Base-by-base conservation (phyloP, 495 filamentous ascomycete genomes). In the Tuber calosporum region DNA sequence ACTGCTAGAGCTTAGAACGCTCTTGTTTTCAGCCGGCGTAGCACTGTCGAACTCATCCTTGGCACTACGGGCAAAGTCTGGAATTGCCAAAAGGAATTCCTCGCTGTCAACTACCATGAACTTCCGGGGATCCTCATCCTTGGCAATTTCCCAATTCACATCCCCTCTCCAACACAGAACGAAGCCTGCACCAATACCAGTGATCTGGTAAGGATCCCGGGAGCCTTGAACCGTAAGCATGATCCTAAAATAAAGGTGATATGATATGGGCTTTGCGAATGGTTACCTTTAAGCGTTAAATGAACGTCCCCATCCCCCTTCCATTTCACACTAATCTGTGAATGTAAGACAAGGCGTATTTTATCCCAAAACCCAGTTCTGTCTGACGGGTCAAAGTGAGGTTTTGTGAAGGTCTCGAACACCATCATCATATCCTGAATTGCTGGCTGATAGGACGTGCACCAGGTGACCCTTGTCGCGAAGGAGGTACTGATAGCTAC, bases 371-470 rank as follows among this genome's bases (percentile, higher is more conserved):
- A 99, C 11, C 95, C 95, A 68, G 93, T 92, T 66, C 92, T 88
- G 58, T 99, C 95, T 1, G 94, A 97, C 7, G 92, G 91, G 83
- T 98, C 95, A 53, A 97, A 85, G 76, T 96, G 93, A 6, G 93
- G 92, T 78, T 98, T 99, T 15, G 94, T 97, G 83, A 99, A 97
- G 0, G 91, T 91, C 84, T 99, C 95, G 73, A 99, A 92, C 37
- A 96, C 93, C 89, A 98, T 97, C 95, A 99, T 99, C 92, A 97
- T 97, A 79, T 99, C 95, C 82, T 99, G 95, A 71, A 99, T 97
- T 17, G 94, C 96, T 38, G 95, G 95, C 75, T 99, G 95, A 80
- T 98, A 98, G 0, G 95, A 97, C 72, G 93, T 92, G 53, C 94
- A 93, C 95, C 95, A 99, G 41, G 93, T 97, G 69, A 98, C 94